phyloP scores from a whole-genome alignment of 2,329 filamentous ascomycete species.

The Chaetomium globosum region DNA sequence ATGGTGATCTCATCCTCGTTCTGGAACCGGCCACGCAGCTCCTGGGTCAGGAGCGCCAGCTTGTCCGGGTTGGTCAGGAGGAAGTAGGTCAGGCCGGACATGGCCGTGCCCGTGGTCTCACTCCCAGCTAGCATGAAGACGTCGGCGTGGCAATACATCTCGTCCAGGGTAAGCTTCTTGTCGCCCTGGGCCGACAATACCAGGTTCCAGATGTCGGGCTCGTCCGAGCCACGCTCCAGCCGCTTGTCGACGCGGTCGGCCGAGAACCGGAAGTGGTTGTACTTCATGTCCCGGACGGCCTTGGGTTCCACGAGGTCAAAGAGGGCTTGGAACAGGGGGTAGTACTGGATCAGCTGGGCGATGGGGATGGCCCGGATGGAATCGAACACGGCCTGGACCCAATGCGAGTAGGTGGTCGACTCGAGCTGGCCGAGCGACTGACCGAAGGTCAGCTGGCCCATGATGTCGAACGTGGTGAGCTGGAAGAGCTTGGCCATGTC shows the following conservation, averaged over 20 bases:
- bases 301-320: constrained; percentile 3
- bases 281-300: background rate
- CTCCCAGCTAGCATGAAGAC: constrained; percentile 7
- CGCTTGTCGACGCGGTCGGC: constrained; percentile 9
- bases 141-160: constrained; percentile 12
- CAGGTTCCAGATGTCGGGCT: background rate
- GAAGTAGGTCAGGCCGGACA: too few relatives aligned
- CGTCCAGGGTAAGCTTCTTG: background rate
- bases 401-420: background rate
- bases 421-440: constrained; percentile 5
- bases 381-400: constrained; percentile 9
- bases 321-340: background rate
- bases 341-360: constrained; percentile 16
- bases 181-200: constrained; percentile 5
- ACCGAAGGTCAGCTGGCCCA: constrained; percentile 5
- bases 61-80: too few relatives aligned
- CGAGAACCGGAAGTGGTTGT: constrained; percentile 9
- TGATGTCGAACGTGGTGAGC: constrained; percentile 12
- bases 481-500: constrained; percentile 2
- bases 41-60: too few relatives aligned
- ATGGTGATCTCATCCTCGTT: constrained; percentile 3
- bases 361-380: constrained; percentile 12
- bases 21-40: background rate
- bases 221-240: background rate
- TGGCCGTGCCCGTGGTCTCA: too few relatives aligned